These are phyloP conservation scores for Diphasiastrum complanatum DNA, from an alignment of 83 land plant genomes.

Conservation along the genomic window DNA sequence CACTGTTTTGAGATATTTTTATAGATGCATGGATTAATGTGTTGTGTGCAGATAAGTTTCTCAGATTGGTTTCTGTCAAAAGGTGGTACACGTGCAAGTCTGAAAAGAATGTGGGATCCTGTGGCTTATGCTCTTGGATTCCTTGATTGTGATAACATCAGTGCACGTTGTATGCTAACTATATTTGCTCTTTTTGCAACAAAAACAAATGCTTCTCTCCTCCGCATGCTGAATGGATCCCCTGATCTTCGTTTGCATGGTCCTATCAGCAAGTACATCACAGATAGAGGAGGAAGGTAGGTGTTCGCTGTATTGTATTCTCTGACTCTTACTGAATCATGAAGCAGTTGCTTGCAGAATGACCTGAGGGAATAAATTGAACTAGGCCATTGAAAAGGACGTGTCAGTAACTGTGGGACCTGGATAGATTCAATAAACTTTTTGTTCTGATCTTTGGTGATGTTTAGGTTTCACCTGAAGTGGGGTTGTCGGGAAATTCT, in stretches of 20 bases:
- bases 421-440: too few species aligned
- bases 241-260: conserved; percentile 89
- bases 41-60: conserved; percentile 88
- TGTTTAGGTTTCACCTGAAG: conserved; percentile 72
- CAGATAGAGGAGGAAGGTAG: conserved; percentile 90
- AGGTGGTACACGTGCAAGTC: conserved; percentile 89
- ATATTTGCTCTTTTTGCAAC: conserved; percentile 92
- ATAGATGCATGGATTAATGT: too few species aligned
- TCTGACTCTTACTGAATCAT: too few species aligned
- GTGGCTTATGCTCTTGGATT: conserved; percentile 98
- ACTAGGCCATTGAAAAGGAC: too few species aligned
- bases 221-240: conserved; percentile 97
- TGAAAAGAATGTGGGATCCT: conserved; percentile 98
- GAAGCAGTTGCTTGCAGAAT: too few species aligned
- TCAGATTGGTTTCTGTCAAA: conserved; percentile 95
- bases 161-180: conserved; percentile 98
- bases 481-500: conserved; percentile 95
- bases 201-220: conserved; percentile 88
- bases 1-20: too few species aligned
- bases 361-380: too few species aligned
- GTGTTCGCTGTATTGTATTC: too few species aligned
- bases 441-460: conserved; percentile 2
- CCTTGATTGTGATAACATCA: conserved; percentile 93
- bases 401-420: too few species aligned
- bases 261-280: conserved; percentile 80